Percentiles rank a stretch among this genome's conserved stretches.
These are phyloP conservation scores for Oryza nivara DNA, from an alignment of 176 grass and related monocot genomes.

Conservation along the genomic window DNA sequence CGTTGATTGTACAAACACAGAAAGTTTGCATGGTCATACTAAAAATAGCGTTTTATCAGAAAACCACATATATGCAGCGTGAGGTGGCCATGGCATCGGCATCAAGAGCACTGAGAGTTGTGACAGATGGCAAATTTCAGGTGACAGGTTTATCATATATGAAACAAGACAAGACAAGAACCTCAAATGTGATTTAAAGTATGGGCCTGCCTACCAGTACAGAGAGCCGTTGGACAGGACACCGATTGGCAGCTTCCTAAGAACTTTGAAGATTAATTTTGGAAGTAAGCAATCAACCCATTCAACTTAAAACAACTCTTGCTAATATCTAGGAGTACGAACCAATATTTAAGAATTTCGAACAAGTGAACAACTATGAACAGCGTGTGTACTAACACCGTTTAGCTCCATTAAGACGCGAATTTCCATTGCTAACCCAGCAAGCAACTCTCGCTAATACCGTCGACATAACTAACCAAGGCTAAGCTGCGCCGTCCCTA, in stretches of 20 bases:
- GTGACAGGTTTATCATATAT: not conserved
- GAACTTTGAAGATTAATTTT: not conserved
- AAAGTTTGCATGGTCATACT: slow-evolving; percentile 6
- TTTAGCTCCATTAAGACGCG: not conserved
- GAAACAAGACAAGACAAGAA: not conserved
- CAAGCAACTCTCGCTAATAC: slow-evolving; percentile 2
- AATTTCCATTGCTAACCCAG: slow-evolving; percentile 2
- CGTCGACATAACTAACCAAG: not conserved
- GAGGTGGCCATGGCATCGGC: not conserved
- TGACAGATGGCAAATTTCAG: not conserved
- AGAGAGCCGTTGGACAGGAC: not conserved
- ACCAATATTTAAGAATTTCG: not conserved
- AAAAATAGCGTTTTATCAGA: not conserved
- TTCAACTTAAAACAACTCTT: not conserved
- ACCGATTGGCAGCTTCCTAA: not conserved
- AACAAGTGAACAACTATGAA: not conserved
- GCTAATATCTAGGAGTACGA: not conserved
- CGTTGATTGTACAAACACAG: not conserved
- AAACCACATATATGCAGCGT: not conserved
- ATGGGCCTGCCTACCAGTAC: not conserved
- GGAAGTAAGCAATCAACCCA: not conserved
- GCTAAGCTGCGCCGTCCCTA: not conserved
- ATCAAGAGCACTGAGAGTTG: not conserved
- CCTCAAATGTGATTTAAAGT: not conserved
- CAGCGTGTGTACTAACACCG: not conserved